Evolutionary conservation across 495 filamentous ascomycete genomes (phyloP), one percentile per base, ranked within the genome.

Genomic region (Lasiosphaeriaceae sp.): DNA sequence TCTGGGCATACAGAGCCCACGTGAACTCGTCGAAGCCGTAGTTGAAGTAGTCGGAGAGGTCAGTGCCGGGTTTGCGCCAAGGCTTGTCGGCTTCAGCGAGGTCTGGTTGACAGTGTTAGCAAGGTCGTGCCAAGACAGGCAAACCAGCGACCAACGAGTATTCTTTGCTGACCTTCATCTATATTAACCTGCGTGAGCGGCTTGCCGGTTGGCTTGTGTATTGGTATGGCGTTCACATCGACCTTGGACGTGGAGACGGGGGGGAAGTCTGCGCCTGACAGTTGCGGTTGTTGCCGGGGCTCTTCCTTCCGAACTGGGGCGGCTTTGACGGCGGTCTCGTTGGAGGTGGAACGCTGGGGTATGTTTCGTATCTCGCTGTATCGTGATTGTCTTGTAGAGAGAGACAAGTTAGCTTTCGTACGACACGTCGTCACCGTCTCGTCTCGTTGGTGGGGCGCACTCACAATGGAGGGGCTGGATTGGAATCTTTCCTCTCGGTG

Each of bases 11-110:
- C 56, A 90, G 83, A 24, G 92, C 89, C 94, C 94, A 98, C 16
- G 95, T 97, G 69, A 97, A 98, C 71, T 98, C 94, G 74, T 98
- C 94, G 60, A 98, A 98, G 35, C 95, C 95, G 76, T 97, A 98
- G 75, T 98, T 98, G 81, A 98, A 98, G 71, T 94, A 98, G 71
- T 98, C 94, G 23, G 87, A 91, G 43, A 96, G 81, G 69, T 97
- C 94, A 45, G 93, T 88, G n/a, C 94, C 94, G 9, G 94, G 94
- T 56, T 91, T 86, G 24, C 94, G 86, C 94, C 94, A 98, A 31
- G 93, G 94, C 73, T 96, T 97, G 62, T 91, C 88, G 62, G 89
- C 86, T 41, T 88, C 85, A 8, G 87, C 81, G 35, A 96, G 85
- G 71, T 96, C 91, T 78, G 63, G 29, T 16, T 7, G 22, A 1